Percentiles rank a stretch among this genome's conserved stretches.
phyloP scores from a whole-genome alignment of 495 filamentous ascomycete species.

The Penicillium chermesinum region DNA sequence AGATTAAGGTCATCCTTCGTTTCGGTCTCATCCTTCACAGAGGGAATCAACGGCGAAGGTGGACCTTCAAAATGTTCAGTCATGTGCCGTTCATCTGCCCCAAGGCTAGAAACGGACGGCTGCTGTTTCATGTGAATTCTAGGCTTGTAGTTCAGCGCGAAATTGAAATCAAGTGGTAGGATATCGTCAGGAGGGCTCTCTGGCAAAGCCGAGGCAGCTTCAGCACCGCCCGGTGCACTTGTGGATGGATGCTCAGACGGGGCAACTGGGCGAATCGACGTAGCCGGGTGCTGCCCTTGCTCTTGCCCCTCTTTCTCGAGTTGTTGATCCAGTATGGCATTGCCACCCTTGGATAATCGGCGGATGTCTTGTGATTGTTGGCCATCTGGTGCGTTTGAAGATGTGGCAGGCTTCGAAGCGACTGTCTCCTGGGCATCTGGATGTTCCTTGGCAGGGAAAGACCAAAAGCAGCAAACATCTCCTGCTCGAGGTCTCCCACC shows the following conservation, averaged over 20 bases:
- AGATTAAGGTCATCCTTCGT: neutral
- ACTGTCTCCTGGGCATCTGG: neutral
- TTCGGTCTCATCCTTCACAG: neutral
- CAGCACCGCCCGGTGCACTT: neutral
- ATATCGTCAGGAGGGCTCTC: neutral
- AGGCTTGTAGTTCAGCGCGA: neutral
- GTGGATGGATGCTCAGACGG: conserved; percentile 3
- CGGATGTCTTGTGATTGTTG: neutral
- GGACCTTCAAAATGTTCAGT: conserved; percentile 2
- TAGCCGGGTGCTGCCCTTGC: neutral
- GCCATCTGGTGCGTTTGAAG: neutral
- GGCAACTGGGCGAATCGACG: conserved; percentile 17
- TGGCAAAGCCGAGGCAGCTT: neutral
- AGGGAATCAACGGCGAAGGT: conserved; percentile 12
- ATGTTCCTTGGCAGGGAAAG: conserved; percentile 18
- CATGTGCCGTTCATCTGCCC: conserved; percentile 2
- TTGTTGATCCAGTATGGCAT: neutral
- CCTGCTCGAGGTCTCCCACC: conserved; percentile 16
- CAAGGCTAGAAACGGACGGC: conserved; percentile 22
- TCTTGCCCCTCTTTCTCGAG: neutral
- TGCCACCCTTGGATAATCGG: neutral
- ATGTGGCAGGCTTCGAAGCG: neutral
- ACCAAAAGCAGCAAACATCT: conserved; percentile 24
- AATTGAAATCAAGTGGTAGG: conserved; percentile 1
- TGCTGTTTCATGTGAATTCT: conserved; percentile 8